Base-by-base conservation (phyloP, 164 flowering plant genomes). In the Santalum album region DNA sequence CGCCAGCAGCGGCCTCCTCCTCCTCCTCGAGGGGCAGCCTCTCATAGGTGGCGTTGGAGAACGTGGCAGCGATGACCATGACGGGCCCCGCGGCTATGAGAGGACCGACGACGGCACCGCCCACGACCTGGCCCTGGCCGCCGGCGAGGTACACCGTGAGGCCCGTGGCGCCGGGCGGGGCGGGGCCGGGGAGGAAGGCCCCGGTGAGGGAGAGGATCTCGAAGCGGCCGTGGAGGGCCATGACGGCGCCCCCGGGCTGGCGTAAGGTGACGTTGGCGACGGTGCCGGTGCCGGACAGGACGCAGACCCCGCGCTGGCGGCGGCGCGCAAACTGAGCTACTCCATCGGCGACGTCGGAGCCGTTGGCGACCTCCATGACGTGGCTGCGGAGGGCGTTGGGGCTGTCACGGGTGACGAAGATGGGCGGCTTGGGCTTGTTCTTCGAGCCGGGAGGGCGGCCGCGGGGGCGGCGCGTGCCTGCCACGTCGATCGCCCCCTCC, bases 401-500 rank as follows among this genome's bases (percentile, higher is more conserved):
- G 76, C 81, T 74, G 36, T 81, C 86, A 3, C 79, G 49, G 7
- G 86, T 76, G 7, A 80, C 76, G 35, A 81, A 72, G 3, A 81
- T 72, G 0, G 86, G 86, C 0, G 86, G 86, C 42, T 72, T 78
- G 0, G 82, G 86, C 63, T 77, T 80, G 71, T 80, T 80, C 36
- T 79, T 79, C 22, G 84, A 79, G 2, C 84, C 84, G 6, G 81
- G 68, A 0, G 85, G 85, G 1, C 79, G 71, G n/a, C 86, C 86
- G 7, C 86, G 48, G 1, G 83, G 81, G 15, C 83, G 55, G 1
- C 83, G 74, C 15, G 52, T 65, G 49, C 61, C 72, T 4, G 34
- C 34, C n/a, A 65, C 61, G 12, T 72, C 79, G 3, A 74, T 65
- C 6, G 76, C 75, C 0, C 79, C 75, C 18, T 71, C 78, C 26